phyloP scores from a whole-genome alignment of 139 green algal species.

The Chlorella sp. region DNA sequence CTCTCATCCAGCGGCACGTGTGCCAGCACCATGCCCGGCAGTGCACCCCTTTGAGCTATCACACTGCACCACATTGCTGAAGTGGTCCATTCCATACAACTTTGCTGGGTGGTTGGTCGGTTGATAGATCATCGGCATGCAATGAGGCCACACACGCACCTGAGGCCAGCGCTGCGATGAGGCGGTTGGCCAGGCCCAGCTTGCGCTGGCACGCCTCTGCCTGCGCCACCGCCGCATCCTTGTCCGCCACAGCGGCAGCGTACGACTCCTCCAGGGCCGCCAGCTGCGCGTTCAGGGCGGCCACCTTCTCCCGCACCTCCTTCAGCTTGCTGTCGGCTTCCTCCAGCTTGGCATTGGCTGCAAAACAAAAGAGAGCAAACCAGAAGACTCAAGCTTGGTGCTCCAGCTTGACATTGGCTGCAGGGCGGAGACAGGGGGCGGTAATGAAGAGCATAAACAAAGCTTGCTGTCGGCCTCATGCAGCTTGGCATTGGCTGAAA shows the following conservation, averaged over 20 bases:
- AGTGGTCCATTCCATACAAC: too few relatives aligned
- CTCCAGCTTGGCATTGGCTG: constrained; percentile 86
- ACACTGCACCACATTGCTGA: neutral
- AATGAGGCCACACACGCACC: constrained; percentile 74
- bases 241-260: constrained; percentile 89
- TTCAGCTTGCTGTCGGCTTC: constrained; percentile 87
- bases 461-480: neutral
- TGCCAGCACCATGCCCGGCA: neutral
- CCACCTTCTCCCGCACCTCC: constrained; percentile 80
- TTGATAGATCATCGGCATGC: too few relatives aligned
- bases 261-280: constrained; percentile 79
- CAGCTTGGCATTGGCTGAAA: neutral
- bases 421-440: neutral
- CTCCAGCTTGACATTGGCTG: constrained; percentile 86
- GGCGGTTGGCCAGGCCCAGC: constrained; percentile 84
- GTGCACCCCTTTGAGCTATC: too few relatives aligned
- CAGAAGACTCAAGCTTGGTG: neutral
- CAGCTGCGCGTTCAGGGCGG: constrained; percentile 84
- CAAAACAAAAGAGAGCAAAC: constrained; percentile 17
- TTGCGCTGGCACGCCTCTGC: constrained; percentile 58
- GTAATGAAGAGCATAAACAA: neutral
- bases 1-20: too few relatives aligned
- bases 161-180: constrained; percentile 88
- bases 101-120: too few relatives aligned
- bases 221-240: constrained; percentile 84